Base-by-base conservation (phyloP, 805 yeast genomes). In the Lachancea kluyveri region DNA sequence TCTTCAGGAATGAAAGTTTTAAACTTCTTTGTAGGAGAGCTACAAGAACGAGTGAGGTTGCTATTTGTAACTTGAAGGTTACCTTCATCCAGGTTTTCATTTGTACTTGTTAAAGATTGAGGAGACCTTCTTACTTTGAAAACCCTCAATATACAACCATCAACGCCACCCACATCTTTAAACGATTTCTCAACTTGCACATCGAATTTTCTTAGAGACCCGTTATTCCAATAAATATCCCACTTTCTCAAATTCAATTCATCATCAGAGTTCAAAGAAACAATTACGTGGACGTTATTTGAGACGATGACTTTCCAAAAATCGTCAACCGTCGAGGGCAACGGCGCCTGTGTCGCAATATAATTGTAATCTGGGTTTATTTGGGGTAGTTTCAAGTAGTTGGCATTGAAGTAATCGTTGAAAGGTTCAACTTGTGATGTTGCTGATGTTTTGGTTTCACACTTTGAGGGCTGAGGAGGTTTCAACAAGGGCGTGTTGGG, bases 301-400 rank as follows among this genome's bases (percentile, higher is more conserved):
- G 78, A 72, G 37, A 75, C 65, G 1, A 84, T 72, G 53, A 86
- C 83, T 42, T 77, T 80, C 95, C 96, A 90, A 50, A 92, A 90
- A 54, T 90, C 96, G 20, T 79, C 82, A 25, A 79, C 68, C 0
- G 97, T 90, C 13, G 72, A 68, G 3, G 65, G 66, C 25, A 83
- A 54, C 2, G 98, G 98, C 1, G 96, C 98, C 52, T 90, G 96
- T 1, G 94, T 74, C 0, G 95, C 96, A 40, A 88, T 82, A 48
- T 80, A 82, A 22, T 65, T 50, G 52, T 43, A 59, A 35, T 51
- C 49, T 3, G 41, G 62, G 49, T 49, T 66, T 45, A 55, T 65
- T 45, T 49, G 67, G 48, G 44, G 65, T 36, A 60, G 46, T 18
- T 41, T 47, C 14, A 83, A 58, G 55, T 83, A 80, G n/a, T 88